Conservation (phyloP, 805 yeast species). For the Wickerhamomyces queroliae region DNA sequence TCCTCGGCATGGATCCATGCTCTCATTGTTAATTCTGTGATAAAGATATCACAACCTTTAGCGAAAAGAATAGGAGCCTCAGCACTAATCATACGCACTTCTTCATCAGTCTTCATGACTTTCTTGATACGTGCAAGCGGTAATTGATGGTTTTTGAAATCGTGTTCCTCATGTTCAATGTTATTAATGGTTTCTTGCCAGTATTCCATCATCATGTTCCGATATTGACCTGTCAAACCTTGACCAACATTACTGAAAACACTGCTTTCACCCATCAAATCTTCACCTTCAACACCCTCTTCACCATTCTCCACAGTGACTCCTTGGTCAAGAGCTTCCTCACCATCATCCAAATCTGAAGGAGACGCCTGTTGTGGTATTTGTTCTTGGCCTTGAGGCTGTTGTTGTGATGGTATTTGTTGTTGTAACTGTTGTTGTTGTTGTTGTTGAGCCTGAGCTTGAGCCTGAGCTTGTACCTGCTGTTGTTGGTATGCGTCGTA, state of each 20-base stretch:
- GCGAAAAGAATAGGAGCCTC: constrained; percentile 98
- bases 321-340: background rate
- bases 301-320: constrained; percentile 1
- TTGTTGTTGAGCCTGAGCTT: constrained; percentile 5
- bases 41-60: constrained; percentile 95
- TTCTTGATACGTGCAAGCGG: constrained; percentile 96
- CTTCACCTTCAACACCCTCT: constrained; percentile 27
- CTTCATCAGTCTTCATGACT: constrained; percentile 97
- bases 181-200: constrained; percentile 96
- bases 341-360: background rate
- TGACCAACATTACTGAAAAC: constrained; percentile 90
- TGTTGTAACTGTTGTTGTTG: constrained; percentile 8
- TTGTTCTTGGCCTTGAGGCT: background rate
- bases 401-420: constrained; percentile 5
- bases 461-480: constrained; percentile 2
- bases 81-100: constrained; percentile 95
- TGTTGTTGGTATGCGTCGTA: constrained; percentile 3
- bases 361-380: background rate
- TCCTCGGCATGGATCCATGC: constrained; percentile 99
- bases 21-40: constrained; percentile 95
- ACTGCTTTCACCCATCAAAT: constrained; percentile 43
- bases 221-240: constrained; percentile 76
- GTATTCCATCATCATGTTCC: constrained; percentile 88
- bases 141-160: constrained; percentile 88
- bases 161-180: constrained; percentile 81